Evolutionary conservation across 805 yeast species (phyloP).

Genomic region (Kazachstania psychrophila): DNA sequence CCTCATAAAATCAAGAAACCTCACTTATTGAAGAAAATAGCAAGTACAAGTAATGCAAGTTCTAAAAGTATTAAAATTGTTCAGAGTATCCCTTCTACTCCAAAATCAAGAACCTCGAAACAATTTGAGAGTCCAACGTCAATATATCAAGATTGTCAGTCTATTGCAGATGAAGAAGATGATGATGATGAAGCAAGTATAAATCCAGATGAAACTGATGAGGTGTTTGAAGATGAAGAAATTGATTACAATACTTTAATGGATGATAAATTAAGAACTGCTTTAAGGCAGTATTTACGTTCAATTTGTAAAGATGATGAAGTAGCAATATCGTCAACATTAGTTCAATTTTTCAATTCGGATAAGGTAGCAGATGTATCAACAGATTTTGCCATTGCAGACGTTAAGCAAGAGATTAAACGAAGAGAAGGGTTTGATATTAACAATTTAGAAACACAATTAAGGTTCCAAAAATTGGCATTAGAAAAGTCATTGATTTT

Average conservation of each 20-base stretch:
- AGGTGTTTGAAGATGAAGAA: constrained; percentile 14
- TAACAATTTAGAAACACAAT: constrained; percentile 51
- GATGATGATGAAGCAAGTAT: constrained; percentile 1
- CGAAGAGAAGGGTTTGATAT: constrained; percentile 54
- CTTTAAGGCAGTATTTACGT: constrained; percentile 65
- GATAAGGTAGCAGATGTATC: constrained; percentile 31
- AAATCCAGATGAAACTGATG: constrained; percentile 7
- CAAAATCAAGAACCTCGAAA: not conserved
- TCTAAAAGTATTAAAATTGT: too few relatives aligned
- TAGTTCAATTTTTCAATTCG: constrained; percentile 42
- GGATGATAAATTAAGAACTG: constrained; percentile 68
- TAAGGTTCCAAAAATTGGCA: constrained; percentile 64
- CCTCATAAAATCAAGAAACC: constrained; percentile 45
- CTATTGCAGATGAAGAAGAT: constrained; percentile 4
- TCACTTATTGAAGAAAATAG: constrained; percentile 4
- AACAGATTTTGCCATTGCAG: constrained; percentile 2
- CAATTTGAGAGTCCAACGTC: not conserved
- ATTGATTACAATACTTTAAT: constrained; percentile 32
- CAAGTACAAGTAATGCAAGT: constrained; percentile 1
- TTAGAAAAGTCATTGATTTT: constrained; percentile 46
- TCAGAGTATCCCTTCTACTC: not conserved
- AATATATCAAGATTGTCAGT: constrained; percentile 2
- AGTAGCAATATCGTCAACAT: constrained; percentile 42
- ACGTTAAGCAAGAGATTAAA: constrained; percentile 39
- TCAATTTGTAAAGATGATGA: constrained; percentile 45